phyloP scores from a whole-genome alignment of 1,284 basidiomycete species.

The Ustilago loliicola region DNA sequence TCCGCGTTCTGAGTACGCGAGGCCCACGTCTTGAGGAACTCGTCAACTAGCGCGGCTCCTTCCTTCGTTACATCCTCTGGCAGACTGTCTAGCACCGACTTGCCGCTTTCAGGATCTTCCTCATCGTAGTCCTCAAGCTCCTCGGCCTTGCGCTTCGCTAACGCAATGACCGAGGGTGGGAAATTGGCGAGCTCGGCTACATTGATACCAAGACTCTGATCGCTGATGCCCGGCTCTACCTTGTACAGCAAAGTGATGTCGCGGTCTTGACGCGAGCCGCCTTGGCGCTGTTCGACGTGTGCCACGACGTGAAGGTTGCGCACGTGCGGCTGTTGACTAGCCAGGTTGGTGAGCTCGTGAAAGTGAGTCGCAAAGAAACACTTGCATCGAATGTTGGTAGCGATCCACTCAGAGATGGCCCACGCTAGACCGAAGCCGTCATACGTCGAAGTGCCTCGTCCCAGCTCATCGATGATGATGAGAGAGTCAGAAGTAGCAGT shows the following conservation, averaged over 20 bases:
- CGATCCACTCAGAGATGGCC: constrained; percentile 98
- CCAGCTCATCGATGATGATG: constrained; percentile 98
- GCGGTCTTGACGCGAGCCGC: constrained; percentile 75
- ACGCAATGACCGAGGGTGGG: constrained; percentile 91
- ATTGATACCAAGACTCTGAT: constrained; percentile 98
- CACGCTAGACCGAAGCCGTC: constrained; percentile 98
- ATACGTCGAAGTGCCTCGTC: constrained; percentile 97
- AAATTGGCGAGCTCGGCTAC: constrained; percentile 97
- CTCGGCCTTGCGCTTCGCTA: constrained; percentile 93
- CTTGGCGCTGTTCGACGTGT: constrained; percentile 78
- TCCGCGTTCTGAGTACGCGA: constrained; percentile 31
- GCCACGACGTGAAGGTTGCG: constrained; percentile 97
- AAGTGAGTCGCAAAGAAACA: constrained; percentile 97
- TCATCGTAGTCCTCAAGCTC: constrained; percentile 91
- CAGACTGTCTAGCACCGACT: constrained; percentile 36
- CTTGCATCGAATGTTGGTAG: constrained; percentile 81
- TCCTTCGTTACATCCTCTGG: constrained; percentile 78
- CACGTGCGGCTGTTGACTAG: constrained; percentile 86
- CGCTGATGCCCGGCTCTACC: constrained; percentile 79
- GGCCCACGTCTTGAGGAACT: constrained; percentile 83
- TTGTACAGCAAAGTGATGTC: constrained; percentile 86
- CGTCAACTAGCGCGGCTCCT: constrained; percentile 84
- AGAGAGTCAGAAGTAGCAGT: constrained; percentile 90
- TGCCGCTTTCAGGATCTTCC: constrained; percentile 17
- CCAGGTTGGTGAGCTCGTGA: constrained; percentile 93